Conservation (phyloP, 1,284 basidiomycete species). For the Apiotrichum mycotoxinovorans region DNA sequence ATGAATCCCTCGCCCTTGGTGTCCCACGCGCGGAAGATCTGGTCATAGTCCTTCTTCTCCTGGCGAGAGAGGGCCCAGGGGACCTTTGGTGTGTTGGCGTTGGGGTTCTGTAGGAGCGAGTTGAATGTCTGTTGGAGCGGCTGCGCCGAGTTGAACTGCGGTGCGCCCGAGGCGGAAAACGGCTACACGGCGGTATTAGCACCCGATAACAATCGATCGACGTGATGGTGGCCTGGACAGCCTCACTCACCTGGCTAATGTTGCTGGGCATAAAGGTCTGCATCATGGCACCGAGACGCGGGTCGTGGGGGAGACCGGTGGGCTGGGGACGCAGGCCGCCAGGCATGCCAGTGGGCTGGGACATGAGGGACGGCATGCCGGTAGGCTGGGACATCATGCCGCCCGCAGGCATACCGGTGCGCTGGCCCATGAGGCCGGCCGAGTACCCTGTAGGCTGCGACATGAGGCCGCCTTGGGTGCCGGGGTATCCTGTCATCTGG, state of each 20-base stretch:
- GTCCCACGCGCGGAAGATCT: constrained; percentile 97
- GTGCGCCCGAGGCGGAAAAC: constrained; percentile 46
- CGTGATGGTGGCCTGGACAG: too few relatives aligned
- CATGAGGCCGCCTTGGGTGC: constrained; percentile 36
- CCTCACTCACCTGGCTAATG: constrained; percentile 41
- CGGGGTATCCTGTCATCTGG: constrained; percentile 34
- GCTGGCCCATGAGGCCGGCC: constrained; percentile 62
- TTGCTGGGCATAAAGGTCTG: constrained; percentile 71
- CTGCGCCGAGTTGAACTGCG: constrained; percentile 57
- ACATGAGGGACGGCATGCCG: constrained; percentile 58
- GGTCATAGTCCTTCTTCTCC: constrained; percentile 96
- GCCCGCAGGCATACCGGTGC: constrained; percentile 60
- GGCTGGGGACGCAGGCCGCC: constrained; percentile 40
- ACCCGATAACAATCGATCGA: not conserved
- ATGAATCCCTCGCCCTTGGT: constrained; percentile 72
- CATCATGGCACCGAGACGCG: constrained; percentile 76
- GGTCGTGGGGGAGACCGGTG: constrained; percentile 58
- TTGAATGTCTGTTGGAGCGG: constrained; percentile 56
- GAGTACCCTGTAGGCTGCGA: constrained; percentile 52
- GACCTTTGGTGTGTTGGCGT: constrained; percentile 68
- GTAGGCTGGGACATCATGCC: constrained; percentile 68
- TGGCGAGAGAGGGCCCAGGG: constrained; percentile 84
- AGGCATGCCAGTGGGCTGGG: constrained; percentile 68
- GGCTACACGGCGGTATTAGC: constrained; percentile 28
- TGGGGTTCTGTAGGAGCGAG: constrained; percentile 59